Percentiles rank a stretch among this genome's conserved stretches.
These are phyloP conservation scores for Dactylellina drechsleri DNA, from an alignment of 2,329 filamentous ascomycete genomes.

Conservation along the genomic window DNA sequence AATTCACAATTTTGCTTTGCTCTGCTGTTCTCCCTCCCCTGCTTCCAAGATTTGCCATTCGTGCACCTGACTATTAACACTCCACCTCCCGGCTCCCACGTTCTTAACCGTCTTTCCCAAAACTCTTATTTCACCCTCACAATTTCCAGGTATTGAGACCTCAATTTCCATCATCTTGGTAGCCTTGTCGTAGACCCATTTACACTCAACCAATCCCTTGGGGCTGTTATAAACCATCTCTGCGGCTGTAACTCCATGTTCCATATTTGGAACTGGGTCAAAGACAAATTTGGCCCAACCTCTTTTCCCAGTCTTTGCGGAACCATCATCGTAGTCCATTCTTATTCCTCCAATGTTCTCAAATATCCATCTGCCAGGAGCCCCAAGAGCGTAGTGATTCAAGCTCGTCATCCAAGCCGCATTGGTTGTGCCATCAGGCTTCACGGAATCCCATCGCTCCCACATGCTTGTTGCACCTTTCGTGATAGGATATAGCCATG, in stretches of 20 bases:
- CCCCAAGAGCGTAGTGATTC: slow-evolving; percentile 66
- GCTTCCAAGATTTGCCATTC: slow-evolving; percentile 38
- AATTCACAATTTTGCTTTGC: not conserved
- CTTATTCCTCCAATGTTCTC: slow-evolving; percentile 63
- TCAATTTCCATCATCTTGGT: slow-evolving; percentile 29
- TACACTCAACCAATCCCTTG: slow-evolving; percentile 32
- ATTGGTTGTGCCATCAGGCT: slow-evolving; percentile 64
- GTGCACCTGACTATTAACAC: slow-evolving; percentile 7
- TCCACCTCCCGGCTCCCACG: slow-evolving; percentile 29
- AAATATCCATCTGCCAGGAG: slow-evolving; percentile 66
- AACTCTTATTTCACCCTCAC: slow-evolving; percentile 32
- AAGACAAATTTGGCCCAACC: slow-evolving; percentile 28
- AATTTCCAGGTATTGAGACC: slow-evolving; percentile 36
- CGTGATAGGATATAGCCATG: slow-evolving; percentile 65
- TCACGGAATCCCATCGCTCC: slow-evolving; percentile 67
- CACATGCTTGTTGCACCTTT: slow-evolving; percentile 66
- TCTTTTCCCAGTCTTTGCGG: not conserved
- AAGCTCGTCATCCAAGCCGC: slow-evolving; percentile 66
- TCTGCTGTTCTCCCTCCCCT: slow-evolving; percentile 1
- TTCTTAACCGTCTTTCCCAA: slow-evolving; percentile 29
- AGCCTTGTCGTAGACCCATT: slow-evolving; percentile 24
- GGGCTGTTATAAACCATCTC: slow-evolving; percentile 34
- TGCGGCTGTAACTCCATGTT: slow-evolving; percentile 21
- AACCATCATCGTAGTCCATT: slow-evolving; percentile 51
- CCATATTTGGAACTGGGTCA: slow-evolving; percentile 37